These are phyloP conservation scores for Diplotaxis tenuifolia DNA, from an alignment of 345 rosid species.

Conservation along the genomic window DNA sequence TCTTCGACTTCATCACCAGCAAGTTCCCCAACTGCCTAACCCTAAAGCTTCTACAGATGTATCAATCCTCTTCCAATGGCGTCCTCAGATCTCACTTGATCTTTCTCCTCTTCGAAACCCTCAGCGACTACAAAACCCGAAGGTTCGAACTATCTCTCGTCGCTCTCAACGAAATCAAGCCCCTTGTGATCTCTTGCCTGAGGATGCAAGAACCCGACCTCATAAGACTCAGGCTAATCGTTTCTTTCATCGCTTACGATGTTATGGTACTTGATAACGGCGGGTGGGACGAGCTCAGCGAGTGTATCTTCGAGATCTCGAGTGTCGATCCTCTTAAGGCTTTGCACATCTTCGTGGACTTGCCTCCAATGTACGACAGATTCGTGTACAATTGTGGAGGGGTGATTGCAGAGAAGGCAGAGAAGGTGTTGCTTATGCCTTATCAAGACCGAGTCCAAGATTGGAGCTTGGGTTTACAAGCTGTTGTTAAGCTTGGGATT, in stretches of 20 bases:
- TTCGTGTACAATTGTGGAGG: background rate
- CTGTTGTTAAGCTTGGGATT: background rate
- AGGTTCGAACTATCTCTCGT: background rate
- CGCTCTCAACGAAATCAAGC: background rate
- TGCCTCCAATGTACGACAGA: slow-evolving; percentile 1
- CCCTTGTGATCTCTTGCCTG: slow-evolving; percentile 12
- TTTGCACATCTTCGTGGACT: background rate
- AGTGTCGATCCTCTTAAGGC: background rate
- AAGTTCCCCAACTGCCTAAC: background rate
- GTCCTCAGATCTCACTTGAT: background rate
- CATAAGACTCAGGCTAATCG: background rate
- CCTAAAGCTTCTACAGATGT: background rate
- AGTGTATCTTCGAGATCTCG: background rate
- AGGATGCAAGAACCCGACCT: background rate
- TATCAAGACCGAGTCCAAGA: background rate
- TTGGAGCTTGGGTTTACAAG: background rate
- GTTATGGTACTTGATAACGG: background rate
- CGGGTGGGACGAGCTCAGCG: slow-evolving; percentile 29
- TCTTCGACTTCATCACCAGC: background rate
- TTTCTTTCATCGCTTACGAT: background rate
- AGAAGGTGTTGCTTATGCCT: slow-evolving; percentile 7
- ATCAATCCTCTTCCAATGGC: background rate
- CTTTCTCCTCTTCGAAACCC: background rate
- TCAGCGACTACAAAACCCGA: background rate
- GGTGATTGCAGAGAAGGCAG: background rate